phyloP scores from a whole-genome alignment of 2,329 filamentous ascomycete species.

The Parastagonospora nodorum region DNA sequence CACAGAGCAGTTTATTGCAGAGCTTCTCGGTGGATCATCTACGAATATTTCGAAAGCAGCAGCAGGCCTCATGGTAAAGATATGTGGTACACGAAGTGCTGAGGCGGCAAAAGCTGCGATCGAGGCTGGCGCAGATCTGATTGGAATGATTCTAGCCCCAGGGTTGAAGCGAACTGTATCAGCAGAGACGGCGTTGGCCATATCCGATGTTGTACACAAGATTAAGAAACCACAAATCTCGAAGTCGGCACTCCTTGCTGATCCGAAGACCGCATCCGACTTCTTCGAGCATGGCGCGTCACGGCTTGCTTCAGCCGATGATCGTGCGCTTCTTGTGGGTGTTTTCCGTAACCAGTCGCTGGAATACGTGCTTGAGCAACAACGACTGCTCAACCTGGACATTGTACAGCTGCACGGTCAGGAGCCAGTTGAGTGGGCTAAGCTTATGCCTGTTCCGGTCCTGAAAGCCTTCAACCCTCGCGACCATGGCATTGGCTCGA shows the following conservation, averaged over 20 bases:
- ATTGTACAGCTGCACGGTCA: slow-evolving; percentile 90
- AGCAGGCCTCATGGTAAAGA: slow-evolving; percentile 74
- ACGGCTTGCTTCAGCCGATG: slow-evolving; percentile 55
- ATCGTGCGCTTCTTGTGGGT: slow-evolving; percentile 79
- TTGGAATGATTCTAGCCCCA: slow-evolving; percentile 90
- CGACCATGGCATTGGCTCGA: slow-evolving; percentile 70
- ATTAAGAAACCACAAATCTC: slow-evolving; percentile 44
- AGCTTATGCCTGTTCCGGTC: slow-evolving; percentile 87
- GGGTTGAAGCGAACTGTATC: slow-evolving; percentile 80
- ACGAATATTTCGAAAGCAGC: slow-evolving; percentile 13
- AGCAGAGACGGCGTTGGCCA: slow-evolving; percentile 76
- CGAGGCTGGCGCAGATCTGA: slow-evolving; percentile 84
- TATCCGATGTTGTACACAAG: slow-evolving; percentile 76
- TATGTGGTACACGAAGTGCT: slow-evolving; percentile 85
- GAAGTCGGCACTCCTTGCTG: slow-evolving; percentile 26
- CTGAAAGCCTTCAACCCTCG: slow-evolving; percentile 82
- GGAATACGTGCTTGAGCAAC: slow-evolving; percentile 77
- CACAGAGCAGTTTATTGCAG: slow-evolving; percentile 79
- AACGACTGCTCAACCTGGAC: slow-evolving; percentile 77
- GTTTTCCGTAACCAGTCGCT: slow-evolving; percentile 94
- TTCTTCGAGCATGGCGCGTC: slow-evolving; percentile 69
- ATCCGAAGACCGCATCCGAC: slow-evolving; percentile 58
- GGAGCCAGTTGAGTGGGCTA: slow-evolving; percentile 91
- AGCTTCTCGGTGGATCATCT: slow-evolving; percentile 70
- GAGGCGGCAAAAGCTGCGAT: slow-evolving; percentile 82